Evolutionary conservation across 2,329 filamentous ascomycete species (phyloP).

Genomic region (Elsinoe arachidis): DNA sequence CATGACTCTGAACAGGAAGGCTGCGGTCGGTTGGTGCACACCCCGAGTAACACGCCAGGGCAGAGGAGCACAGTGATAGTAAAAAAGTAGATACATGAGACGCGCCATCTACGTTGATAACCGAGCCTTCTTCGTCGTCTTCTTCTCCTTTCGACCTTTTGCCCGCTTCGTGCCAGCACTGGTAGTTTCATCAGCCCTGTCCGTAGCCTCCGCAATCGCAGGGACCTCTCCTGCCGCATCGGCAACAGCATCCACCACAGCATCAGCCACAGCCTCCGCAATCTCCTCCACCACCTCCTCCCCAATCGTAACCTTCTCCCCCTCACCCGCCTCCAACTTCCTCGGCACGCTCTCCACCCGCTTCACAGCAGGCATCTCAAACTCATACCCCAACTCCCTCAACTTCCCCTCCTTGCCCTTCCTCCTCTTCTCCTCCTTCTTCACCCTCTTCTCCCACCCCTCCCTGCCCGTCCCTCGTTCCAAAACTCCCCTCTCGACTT

Average conservation of each 20-base stretch:
- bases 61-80: too few species aligned
- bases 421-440: slow-evolving; percentile 63
- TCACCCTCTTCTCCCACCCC: slow-evolving; percentile 68
- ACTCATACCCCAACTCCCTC: slow-evolving; percentile 75
- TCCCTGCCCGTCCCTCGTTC: slow-evolving; percentile 64
- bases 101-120: slow-evolving; percentile 6
- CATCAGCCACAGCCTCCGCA: slow-evolving; percentile 24
- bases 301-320: slow-evolving; percentile 27
- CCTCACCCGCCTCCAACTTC: slow-evolving; percentile 24
- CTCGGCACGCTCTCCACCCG: slow-evolving; percentile 45
- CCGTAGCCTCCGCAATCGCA: slow-evolving; percentile 21
- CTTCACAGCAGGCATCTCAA: slow-evolving; percentile 65
- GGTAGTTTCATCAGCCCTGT: slow-evolving; percentile 27
- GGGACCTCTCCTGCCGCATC: slow-evolving; percentile 24
- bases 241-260: slow-evolving; percentile 25
- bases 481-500: slow-evolving; percentile 69
- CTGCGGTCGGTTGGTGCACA: too few species aligned
- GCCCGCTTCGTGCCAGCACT: slow-evolving; percentile 29
- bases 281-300: slow-evolving; percentile 26
- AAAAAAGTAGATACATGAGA: not conserved
- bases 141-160: slow-evolving; percentile 24
- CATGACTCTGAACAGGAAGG: too few species aligned
- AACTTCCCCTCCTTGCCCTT: slow-evolving; percentile 62
- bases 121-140: slow-evolving; percentile 15
- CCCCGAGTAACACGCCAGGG: too few species aligned